A percentile compares a stretch with the other conserved stretches of the same genome.
Evolutionary conservation across 1,284 basidiomycete genomes (phyloP).

Genomic region (Marasmius fiardii): DNA sequence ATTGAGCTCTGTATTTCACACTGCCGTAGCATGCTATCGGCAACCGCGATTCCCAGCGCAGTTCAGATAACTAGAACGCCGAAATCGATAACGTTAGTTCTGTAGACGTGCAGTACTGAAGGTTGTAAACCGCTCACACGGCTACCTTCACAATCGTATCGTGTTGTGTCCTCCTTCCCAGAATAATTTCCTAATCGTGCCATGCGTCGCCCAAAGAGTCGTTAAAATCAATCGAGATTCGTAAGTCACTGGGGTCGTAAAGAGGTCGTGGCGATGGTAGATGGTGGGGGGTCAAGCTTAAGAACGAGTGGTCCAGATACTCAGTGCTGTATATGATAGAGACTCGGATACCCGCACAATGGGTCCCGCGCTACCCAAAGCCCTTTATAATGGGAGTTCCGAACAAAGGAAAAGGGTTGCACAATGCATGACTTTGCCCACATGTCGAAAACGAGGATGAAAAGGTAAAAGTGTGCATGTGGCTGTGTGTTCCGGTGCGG

Average conservation of each 20-base stretch:
- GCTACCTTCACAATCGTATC: no score
- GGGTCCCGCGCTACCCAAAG: not conserved
- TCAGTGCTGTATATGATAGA: not conserved
- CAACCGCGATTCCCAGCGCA: not conserved
- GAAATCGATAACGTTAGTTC: no score
- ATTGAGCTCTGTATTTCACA: not conserved
- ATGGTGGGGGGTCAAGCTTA: not conserved
- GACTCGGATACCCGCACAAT: not conserved
- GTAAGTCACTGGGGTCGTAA: not conserved
- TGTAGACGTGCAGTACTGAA: no score
- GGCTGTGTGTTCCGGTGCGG: not conserved
- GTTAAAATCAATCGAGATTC: not conserved
- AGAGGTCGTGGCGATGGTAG: not conserved
- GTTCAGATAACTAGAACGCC: not conserved
- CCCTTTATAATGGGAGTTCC: not conserved
- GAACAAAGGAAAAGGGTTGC: not conserved
- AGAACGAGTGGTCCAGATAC: not conserved
- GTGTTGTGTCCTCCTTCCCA: not conserved
- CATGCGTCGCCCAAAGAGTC: not conserved
- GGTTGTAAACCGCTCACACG: no score
- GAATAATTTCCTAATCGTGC: not conserved
- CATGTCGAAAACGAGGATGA: conserved; percentile 1
- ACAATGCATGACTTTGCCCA: not conserved
- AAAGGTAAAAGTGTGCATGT: not conserved
- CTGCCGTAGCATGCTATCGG: not conserved